Percentiles rank a stretch among this genome's conserved stretches.
phyloP scores from a whole-genome alignment of 2,329 filamentous ascomycete genomes.

The Xylogone sp. region DNA sequence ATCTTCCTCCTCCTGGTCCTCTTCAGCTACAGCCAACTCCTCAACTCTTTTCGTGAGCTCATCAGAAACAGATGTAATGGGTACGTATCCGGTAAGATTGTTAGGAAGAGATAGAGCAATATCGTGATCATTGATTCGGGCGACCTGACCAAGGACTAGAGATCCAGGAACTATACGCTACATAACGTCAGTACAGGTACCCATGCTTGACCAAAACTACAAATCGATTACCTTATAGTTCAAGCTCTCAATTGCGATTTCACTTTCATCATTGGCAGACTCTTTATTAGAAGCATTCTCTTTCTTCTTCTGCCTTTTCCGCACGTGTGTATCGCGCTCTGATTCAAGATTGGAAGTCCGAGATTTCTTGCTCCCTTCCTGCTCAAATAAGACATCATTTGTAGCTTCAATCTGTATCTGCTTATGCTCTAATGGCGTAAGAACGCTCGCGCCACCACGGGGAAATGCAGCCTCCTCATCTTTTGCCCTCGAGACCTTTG shows the following conservation, averaged over 20 bases:
- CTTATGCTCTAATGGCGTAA: constrained; percentile 93
- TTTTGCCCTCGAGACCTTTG: constrained; percentile 43
- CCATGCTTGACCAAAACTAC: too few species aligned
- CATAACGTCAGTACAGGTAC: neutral
- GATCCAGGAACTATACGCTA: constrained; percentile 83
- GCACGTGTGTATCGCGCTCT: constrained; percentile 23
- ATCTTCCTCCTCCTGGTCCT: constrained; percentile 51
- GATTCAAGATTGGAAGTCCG: constrained; percentile 36
- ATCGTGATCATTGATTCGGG: constrained; percentile 74
- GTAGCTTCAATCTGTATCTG: constrained; percentile 94
- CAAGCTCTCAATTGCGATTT: constrained; percentile 76
- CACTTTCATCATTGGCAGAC: constrained; percentile 46
- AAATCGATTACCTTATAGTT: constrained; percentile 89
- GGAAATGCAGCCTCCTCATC: constrained; percentile 91
- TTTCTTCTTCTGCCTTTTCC: constrained; percentile 55
- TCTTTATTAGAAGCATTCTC: constrained; percentile 48
- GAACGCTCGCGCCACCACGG: constrained; percentile 81
- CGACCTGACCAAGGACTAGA: constrained; percentile 82
- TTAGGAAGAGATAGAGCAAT: constrained; percentile 84
- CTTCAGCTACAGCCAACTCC: constrained; percentile 57
- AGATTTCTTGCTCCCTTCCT: constrained; percentile 54
- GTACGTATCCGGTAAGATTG: constrained; percentile 84
- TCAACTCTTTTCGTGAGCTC: constrained; percentile 74
- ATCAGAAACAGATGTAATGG: constrained; percentile 88
- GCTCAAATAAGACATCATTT: constrained; percentile 86